A percentile compares a stretch with the other conserved stretches of the same genome.
These are phyloP conservation scores for Saccharomycopsis javanensis DNA, from an alignment of 805 yeast genomes.

Conservation along the genomic window DNA sequence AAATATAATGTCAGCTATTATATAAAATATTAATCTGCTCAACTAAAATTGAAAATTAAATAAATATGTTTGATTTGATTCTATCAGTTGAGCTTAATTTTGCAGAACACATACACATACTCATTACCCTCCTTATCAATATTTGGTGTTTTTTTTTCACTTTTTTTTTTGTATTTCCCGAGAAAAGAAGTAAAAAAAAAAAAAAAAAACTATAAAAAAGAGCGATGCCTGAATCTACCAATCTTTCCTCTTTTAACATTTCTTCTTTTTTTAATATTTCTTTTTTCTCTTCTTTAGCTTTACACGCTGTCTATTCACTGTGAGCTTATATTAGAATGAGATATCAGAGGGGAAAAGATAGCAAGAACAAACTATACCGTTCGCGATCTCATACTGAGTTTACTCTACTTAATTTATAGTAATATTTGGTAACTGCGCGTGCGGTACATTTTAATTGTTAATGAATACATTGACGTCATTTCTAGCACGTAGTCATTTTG, in stretches of 20 bases:
- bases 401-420: slow-evolving; percentile 1
- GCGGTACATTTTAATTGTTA: slow-evolving; percentile 4
- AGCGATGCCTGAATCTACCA: not conserved
- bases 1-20: too few relatives aligned
- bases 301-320: slow-evolving; percentile 19
- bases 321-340: slow-evolving; percentile 10
- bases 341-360: slow-evolving; percentile 20
- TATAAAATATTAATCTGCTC: too few relatives aligned
- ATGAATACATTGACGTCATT: not conserved
- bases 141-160: not conserved
- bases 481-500: too few relatives aligned
- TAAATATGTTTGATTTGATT: not conserved
- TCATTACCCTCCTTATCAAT: not conserved
- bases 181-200: not conserved
- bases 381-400: slow-evolving; percentile 17
- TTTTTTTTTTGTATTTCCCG: not conserved
- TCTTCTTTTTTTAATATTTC: not conserved
- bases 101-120: too few relatives aligned
- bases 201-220: not conserved
- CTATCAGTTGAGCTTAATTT: too few relatives aligned
- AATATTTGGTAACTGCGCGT: slow-evolving; percentile 17
- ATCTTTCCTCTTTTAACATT: not conserved
- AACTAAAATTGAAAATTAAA: too few relatives aligned
- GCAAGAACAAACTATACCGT: slow-evolving; percentile 11
- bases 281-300: slow-evolving; percentile 11